Evolutionary conservation across 768 basidiomycete genomes (phyloP).

Genomic region (Russula sp.): DNA sequence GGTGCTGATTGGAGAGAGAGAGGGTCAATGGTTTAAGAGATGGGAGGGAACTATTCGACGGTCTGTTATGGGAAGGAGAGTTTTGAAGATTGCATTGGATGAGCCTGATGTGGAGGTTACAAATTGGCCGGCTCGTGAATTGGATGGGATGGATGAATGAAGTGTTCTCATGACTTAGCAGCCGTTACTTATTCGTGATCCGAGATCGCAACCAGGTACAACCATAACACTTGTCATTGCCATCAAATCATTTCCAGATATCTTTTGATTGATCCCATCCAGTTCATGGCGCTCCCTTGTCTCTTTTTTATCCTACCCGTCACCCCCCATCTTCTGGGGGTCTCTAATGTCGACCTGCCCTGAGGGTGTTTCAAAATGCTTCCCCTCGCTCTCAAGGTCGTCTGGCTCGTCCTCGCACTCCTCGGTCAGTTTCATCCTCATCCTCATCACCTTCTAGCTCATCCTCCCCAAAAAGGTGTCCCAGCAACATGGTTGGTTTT

Average conservation of each 20-base stretch:
- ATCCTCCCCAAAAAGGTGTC: background rate
- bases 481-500: conserved; percentile 38
- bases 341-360: background rate
- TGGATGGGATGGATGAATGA: background rate
- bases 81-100: conserved; percentile 18
- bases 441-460: background rate
- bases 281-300: background rate
- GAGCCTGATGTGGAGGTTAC: conserved; percentile 19
- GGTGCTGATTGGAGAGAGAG: conserved; percentile 51
- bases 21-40: conserved; percentile 72
- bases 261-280: background rate
- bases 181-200: background rate
- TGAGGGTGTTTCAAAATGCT: background rate
- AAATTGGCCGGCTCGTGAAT: conserved; percentile 1
- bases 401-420: conserved; percentile 18
- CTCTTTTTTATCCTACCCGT: background rate
- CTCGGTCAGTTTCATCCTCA: conserved; percentile 3
- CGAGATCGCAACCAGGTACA: background rate
- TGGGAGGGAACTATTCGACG: conserved; percentile 69
- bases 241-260: background rate
- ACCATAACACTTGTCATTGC: background rate
- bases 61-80: conserved; percentile 38
- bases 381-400: conserved; percentile 19
- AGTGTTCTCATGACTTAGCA: background rate
- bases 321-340: background rate